Conservation (phyloP, 2,329 filamentous ascomycete species). For the Venturia aucupariae region DNA sequence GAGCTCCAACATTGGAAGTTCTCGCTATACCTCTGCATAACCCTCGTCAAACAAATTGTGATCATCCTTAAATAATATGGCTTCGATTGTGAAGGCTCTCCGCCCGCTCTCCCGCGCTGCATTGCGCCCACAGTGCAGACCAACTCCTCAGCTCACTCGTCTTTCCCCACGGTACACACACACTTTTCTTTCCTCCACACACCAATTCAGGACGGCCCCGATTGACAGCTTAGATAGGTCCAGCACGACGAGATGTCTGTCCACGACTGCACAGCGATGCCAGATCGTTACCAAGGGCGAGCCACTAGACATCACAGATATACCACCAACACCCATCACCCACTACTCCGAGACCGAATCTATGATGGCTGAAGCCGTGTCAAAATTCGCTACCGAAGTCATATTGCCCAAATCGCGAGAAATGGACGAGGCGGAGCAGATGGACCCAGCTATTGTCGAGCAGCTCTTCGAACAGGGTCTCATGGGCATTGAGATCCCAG, state of each 20-base stretch:
- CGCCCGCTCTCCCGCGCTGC: slow-evolving; percentile 25
- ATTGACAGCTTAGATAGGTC: not conserved
- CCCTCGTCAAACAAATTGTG: not conserved
- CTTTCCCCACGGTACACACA: slow-evolving; percentile 13
- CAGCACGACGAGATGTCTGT: slow-evolving; percentile 29
- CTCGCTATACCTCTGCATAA: not conserved
- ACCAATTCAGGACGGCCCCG: not conserved
- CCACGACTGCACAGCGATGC: slow-evolving; percentile 29
- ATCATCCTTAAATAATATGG: slow-evolving; percentile 24
- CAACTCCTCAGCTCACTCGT: slow-evolving; percentile 13
- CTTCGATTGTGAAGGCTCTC: slow-evolving; percentile 36
- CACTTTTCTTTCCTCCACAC: not conserved
- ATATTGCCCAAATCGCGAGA: slow-evolving; percentile 87
- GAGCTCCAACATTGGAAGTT: not conserved
- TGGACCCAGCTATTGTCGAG: slow-evolving; percentile 83
- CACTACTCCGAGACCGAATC: slow-evolving; percentile 84
- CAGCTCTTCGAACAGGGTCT: slow-evolving; percentile 94
- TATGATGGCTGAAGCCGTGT: slow-evolving; percentile 82
- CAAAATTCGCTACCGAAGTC: slow-evolving; percentile 81
- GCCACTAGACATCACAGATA: slow-evolving; percentile 54
- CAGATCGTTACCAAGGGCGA: slow-evolving; percentile 30
- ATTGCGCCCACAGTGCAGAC: slow-evolving; percentile 15
- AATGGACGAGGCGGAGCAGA: slow-evolving; percentile 93
- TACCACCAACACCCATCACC: slow-evolving; percentile 85
- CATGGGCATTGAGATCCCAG: slow-evolving; percentile 95